These are phyloP conservation scores for Dictyostelium capitatum DNA, from an alignment of 78 protist species.

Conservation along the genomic window DNA sequence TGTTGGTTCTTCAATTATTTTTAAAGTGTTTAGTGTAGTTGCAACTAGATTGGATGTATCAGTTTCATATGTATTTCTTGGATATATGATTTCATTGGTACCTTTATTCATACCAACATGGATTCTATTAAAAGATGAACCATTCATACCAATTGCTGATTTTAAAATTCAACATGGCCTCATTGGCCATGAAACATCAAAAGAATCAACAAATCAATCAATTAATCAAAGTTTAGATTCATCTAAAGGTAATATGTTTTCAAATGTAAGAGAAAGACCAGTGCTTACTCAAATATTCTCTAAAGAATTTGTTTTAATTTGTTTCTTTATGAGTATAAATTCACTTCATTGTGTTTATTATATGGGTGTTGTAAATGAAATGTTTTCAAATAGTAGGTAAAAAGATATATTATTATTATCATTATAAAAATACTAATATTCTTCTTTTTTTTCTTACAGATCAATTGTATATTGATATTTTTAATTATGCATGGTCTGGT, in stretches of 20 bases:
- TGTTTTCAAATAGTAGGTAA: conserved; percentile 29
- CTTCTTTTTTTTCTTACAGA: background rate
- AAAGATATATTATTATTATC: background rate
- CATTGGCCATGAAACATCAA: background rate
- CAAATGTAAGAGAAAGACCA: conserved; percentile 29
- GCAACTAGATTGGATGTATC: conserved; percentile 22
- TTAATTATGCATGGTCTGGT: conserved; percentile 63
- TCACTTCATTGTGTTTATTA: conserved; percentile 53
- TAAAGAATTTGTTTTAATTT: conserved; percentile 35
- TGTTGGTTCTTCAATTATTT: conserved; percentile 81
- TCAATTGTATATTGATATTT: conserved; percentile 30
- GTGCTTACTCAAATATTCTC: conserved; percentile 13
- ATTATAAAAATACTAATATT: background rate
- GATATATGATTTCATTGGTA: conserved; percentile 16
- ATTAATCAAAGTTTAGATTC: background rate
- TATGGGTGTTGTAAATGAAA: conserved; percentile 43
- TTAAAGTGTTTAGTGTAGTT: conserved; percentile 39
- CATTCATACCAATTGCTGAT: conserved; percentile 56
- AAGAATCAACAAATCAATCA: background rate
- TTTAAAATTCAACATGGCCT: background rate
- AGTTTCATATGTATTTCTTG: conserved; percentile 24
- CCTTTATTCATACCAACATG: conserved; percentile 49
- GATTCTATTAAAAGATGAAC: conserved; percentile 33
- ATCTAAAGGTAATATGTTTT: background rate
- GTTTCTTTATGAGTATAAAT: conserved; percentile 51